A percentile compares a stretch with the other conserved stretches of the same genome.
Evolutionary conservation across 345 rosid species (phyloP).

Genomic region (Syzygium jambos): DNA sequence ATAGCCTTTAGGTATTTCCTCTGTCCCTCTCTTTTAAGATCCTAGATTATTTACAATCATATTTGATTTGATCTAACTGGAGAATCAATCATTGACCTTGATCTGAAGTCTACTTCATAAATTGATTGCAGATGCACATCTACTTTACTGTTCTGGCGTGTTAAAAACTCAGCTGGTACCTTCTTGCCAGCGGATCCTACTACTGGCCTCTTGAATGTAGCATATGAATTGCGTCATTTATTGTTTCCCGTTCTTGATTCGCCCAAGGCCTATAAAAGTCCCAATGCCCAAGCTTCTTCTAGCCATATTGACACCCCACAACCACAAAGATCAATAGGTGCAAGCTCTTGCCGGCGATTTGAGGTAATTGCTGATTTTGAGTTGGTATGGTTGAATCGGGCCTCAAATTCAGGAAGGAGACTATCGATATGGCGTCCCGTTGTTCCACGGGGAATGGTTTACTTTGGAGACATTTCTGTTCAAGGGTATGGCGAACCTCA

Average conservation of each 20-base stretch:
- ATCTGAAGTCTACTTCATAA: background rate
- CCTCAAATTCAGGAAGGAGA: constrained; percentile 61
- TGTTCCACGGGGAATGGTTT: constrained; percentile 71
- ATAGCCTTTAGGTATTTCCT: background rate
- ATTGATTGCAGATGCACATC: constrained; percentile 49
- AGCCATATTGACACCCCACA: constrained; percentile 14
- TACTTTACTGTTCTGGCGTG: constrained; percentile 86
- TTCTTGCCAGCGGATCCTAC: constrained; percentile 80
- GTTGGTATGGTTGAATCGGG: constrained; percentile 84
- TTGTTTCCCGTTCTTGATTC: constrained; percentile 48
- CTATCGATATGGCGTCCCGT: constrained; percentile 89
- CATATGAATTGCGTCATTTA: constrained; percentile 68
- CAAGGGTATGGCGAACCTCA: constrained; percentile 47
- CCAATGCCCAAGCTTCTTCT: constrained; percentile 24
- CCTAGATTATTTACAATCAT: background rate
- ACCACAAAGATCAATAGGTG: constrained; percentile 20
- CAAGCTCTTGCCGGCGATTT: constrained; percentile 49
- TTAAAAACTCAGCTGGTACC: constrained; percentile 70
- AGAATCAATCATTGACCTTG: background rate
- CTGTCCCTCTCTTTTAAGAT: background rate
- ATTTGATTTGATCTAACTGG: background rate
- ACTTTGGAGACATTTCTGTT: constrained; percentile 93
- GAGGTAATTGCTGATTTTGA: constrained; percentile 81
- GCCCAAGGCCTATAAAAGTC: constrained; percentile 23
- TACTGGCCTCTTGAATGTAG: constrained; percentile 40